phyloP scores from a whole-genome alignment of 2,329 filamentous ascomycete genomes.

The Colletotrichum abscissum region DNA sequence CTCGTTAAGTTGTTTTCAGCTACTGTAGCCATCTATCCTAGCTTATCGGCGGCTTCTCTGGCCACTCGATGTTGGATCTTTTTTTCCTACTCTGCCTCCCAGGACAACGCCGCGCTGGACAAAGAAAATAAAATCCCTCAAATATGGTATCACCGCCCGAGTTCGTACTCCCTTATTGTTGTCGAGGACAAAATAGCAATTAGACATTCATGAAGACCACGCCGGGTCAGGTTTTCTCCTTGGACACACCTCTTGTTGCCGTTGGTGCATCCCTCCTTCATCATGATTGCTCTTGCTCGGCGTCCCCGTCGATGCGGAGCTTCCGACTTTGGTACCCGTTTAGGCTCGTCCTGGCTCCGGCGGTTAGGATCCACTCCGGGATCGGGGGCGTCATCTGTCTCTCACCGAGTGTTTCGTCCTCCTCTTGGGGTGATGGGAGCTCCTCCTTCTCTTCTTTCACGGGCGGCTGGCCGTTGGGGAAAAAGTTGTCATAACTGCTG shows the following conservation, averaged over 20 bases:
- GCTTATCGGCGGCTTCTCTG: not conserved
- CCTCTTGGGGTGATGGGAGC: conserved; percentile 32
- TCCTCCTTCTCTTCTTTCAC: conserved; percentile 42
- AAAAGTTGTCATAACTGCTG: conserved; percentile 61
- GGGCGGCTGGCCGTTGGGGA: conserved; percentile 25
- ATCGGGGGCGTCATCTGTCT: conserved; percentile 69
- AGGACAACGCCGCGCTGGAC: conserved; percentile 34
- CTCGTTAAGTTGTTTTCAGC: conserved; percentile 30
- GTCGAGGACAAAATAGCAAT: conserved; percentile 29
- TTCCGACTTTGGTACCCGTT: conserved; percentile 57
- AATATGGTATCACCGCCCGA: conserved; percentile 36
- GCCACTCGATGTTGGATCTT: conserved; percentile 12
- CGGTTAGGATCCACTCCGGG: conserved; percentile 69
- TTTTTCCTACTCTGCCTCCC: conserved; percentile 1
- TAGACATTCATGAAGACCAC: conserved; percentile 36
- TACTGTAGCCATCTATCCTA: conserved; percentile 19
- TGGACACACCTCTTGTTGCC: not conserved
- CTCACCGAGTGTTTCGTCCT: conserved; percentile 43
- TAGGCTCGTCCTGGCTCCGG: conserved; percentile 62
- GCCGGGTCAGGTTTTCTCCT: conserved; percentile 19
- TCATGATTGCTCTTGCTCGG: conserved; percentile 40
- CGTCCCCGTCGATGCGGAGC: conserved; percentile 39
- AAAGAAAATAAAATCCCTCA: conserved; percentile 32
- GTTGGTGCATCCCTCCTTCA: conserved; percentile 3
- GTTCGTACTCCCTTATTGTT: conserved; percentile 18